Evolutionary conservation across 1,284 basidiomycete species (phyloP).

Genomic region (Butyriboletus appendiculatus): DNA sequence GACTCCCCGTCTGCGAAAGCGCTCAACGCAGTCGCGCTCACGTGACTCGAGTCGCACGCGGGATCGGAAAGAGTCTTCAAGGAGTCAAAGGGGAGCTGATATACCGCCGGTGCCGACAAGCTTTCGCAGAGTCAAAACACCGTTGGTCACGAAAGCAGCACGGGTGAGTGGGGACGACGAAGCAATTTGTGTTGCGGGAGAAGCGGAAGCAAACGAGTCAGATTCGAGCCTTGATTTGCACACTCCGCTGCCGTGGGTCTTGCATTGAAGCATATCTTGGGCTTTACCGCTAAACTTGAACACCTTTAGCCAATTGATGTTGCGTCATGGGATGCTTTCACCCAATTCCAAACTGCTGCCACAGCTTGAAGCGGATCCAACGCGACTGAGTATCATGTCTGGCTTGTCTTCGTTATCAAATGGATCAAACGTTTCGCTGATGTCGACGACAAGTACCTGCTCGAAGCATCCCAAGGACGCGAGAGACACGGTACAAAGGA

Average conservation of each 20-base stretch:
- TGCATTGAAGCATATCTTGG: background rate
- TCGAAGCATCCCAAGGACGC: slow-evolving; percentile 61
- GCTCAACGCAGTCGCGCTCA: slow-evolving; percentile 22
- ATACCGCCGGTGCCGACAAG: slow-evolving; percentile 12
- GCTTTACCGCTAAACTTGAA: background rate
- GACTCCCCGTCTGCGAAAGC: slow-evolving; percentile 32
- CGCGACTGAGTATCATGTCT: slow-evolving; percentile 41
- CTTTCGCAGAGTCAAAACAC: background rate
- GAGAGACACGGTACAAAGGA: slow-evolving; percentile 61
- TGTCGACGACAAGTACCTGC: slow-evolving; percentile 42
- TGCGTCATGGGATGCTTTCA: slow-evolving; percentile 72
- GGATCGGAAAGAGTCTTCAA: slow-evolving; percentile 15
- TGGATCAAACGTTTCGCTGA: slow-evolving; percentile 37
- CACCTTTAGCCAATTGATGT: slow-evolving; percentile 61
- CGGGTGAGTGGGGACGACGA: slow-evolving; percentile 3
- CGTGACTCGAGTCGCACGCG: slow-evolving; percentile 22
- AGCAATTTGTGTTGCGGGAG: slow-evolving; percentile 4
- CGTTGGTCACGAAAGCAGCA: background rate
- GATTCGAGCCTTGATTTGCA: slow-evolving; percentile 77
- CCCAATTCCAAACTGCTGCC: slow-evolving; percentile 70
- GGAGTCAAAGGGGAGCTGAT: slow-evolving; percentile 9
- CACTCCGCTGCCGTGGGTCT: slow-evolving; percentile 73
- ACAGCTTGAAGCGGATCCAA: slow-evolving; percentile 15
- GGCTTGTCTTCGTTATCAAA: slow-evolving; percentile 27
- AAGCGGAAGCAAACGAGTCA: slow-evolving; percentile 37